Evolutionary conservation across 345 rosid genomes (phyloP).

Genomic region (Linum tenue): DNA sequence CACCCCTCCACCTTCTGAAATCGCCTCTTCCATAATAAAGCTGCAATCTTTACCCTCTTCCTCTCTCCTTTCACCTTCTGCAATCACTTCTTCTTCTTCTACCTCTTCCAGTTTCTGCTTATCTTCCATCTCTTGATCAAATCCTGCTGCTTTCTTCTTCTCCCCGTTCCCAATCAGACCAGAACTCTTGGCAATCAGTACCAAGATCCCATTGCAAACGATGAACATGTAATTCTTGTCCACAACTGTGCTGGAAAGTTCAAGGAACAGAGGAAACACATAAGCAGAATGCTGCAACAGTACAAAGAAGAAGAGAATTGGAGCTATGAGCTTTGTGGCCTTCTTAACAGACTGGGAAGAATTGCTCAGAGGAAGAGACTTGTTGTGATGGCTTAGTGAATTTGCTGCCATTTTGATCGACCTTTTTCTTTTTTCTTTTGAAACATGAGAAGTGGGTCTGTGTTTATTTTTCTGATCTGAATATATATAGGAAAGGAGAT

Average conservation of each 20-base stretch:
- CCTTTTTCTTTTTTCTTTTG: neutral
- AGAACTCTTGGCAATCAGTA: slow-evolving; percentile 34
- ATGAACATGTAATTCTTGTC: slow-evolving; percentile 61
- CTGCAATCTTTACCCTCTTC: slow-evolving; percentile 5
- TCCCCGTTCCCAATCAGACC: slow-evolving; percentile 22
- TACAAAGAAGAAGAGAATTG: neutral
- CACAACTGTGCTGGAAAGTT: slow-evolving; percentile 19
- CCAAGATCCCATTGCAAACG: slow-evolving; percentile 61
- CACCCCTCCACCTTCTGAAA: neutral
- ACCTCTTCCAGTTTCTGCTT: slow-evolving; percentile 7
- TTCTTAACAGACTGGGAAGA: neutral
- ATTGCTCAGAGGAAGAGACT: neutral
- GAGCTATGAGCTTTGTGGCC: neutral
- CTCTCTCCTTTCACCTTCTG: slow-evolving; percentile 17
- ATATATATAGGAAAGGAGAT: no score
- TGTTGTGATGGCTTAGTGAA: neutral
- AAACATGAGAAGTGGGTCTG: neutral
- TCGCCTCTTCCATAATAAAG: neutral
- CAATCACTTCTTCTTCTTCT: slow-evolving; percentile 11
- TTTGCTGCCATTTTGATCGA: neutral
- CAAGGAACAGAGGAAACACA: slow-evolving; percentile 12
- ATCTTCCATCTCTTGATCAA: neutral
- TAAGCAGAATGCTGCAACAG: slow-evolving; percentile 9
- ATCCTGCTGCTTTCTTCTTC: neutral
- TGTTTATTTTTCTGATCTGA: neutral